Base-by-base conservation (phyloP, 352 stramenopile species). In the Pythium rishiriense region DNA sequence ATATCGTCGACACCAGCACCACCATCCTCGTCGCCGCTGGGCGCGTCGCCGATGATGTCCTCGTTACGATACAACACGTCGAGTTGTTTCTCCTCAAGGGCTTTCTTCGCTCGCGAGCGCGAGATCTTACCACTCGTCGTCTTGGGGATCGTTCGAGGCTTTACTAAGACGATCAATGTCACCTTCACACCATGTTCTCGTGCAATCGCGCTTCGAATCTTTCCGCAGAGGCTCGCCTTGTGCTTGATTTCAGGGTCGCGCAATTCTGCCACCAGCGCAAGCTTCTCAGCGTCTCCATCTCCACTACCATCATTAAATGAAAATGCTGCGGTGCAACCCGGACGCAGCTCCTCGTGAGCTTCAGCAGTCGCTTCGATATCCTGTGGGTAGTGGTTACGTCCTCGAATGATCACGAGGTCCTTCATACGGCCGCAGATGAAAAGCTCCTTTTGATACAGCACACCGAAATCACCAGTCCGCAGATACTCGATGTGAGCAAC, bases 361-460 rank as follows among this genome's bases (percentile, higher is more conserved):
- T 99, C 96, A 1, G 92, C 94, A 10, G 91, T 97, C 11, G 86
- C 79, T 68, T 99, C 98, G 22, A 99, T 85, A 71, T 99, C 98
- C 75, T 99, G 97, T 8, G 98, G 98, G 70, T 99, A 99, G 72
- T 99, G 96, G 76, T 99, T 99, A 2, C 96, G 80, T 9, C 98
- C 98, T n/a, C 95, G 87, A 47, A 99, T 91, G 75, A 99, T 99
- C 56, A 99, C 97, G 22, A 99, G 74, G 72, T 99, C 98, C 78
- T 99, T 99, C 50, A 98, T 87, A 41, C 98, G 86, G 8, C 98
- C 98, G 76, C 96, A 99, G 51, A 99, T 97, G 79, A 99, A 99
- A 17, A 97, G 71, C 66, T 99, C 94, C 21, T 90, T 72, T 19
- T 97, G 77, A 69, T 98, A 94, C 4, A 99, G 63, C 67, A 99